Conservation (phyloP, 2,329 filamentous ascomycete species). For the Trichoderma sp. region DNA sequence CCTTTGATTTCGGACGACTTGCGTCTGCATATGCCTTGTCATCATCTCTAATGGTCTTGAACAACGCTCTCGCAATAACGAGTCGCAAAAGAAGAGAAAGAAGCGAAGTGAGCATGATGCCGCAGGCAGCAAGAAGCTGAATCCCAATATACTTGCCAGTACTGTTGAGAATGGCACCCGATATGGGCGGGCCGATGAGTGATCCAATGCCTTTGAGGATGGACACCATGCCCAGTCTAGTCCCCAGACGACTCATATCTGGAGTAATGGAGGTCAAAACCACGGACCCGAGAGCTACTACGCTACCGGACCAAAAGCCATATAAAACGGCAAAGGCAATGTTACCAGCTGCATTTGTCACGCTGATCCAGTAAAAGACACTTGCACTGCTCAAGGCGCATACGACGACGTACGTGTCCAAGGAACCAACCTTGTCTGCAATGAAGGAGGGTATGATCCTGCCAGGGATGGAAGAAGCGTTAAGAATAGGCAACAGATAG, state of each 20-base stretch:
- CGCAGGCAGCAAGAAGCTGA: slow-evolving; percentile 27
- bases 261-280: slow-evolving; percentile 42
- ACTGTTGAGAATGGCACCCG: slow-evolving; percentile 35
- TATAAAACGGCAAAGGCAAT: slow-evolving; percentile 45
- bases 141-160: slow-evolving; percentile 27
- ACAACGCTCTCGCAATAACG: slow-evolving; percentile 21
- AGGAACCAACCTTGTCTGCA: slow-evolving; percentile 41
- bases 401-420: slow-evolving; percentile 41
- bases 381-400: slow-evolving; percentile 35
- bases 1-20: not conserved
- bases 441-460: slow-evolving; percentile 47
- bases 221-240: slow-evolving; percentile 44
- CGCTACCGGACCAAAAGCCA: slow-evolving; percentile 46
- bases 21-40: slow-evolving; percentile 8
- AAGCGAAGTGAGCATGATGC: slow-evolving; percentile 27
- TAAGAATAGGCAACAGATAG: slow-evolving; percentile 52
- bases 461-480: slow-evolving; percentile 49
- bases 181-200: slow-evolving; percentile 40
- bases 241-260: slow-evolving; percentile 41
- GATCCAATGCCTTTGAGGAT: slow-evolving; percentile 38
- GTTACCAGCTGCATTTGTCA: slow-evolving; percentile 36
- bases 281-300: slow-evolving; percentile 44
- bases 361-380: slow-evolving; percentile 43
- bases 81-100: slow-evolving; percentile 23
- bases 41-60: slow-evolving; percentile 16